Evolutionary conservation across 2,329 filamentous ascomycete genomes (phyloP), one percentile per base, ranked within the genome.

Genomic region (Thielaviopsis ethacetica): DNA sequence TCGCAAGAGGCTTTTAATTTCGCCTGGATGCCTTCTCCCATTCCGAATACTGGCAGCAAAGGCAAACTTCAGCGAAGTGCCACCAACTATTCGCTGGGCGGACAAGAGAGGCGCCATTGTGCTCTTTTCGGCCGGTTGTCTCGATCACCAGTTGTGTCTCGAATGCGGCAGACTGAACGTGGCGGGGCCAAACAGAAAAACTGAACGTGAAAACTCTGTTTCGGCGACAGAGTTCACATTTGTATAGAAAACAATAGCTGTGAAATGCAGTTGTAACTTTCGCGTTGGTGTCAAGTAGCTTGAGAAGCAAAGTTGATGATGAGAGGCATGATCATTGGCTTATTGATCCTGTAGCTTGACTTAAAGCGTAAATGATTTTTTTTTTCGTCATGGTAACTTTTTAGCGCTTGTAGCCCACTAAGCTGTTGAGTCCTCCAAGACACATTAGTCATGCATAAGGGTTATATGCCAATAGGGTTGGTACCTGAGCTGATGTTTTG

Each of bases 391-490:
- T 44, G 17, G 17, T 3, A 44, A 10, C 38, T n/a, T n/a, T 44
- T 44, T 44, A 44, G 38, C 10, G 13, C 5, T 15, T 15, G 38
- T 44, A 44, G 38, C 38, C 38, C 30, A 6, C 6, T 44, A 26
- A 49, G n/a, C 1, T 17, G 24, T 6, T 26, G 24, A 26, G 21
- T 15, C 5, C 34, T 21, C 22, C 13, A 13, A 7, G 13, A 17
- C 30, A 56, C 19, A 56, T 56, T 56, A 56, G 34, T 44, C 34
- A 47, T 47, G 26, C 54, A 50, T 30, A 56, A 44, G 54, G 38
- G 38, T 47, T 53, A 34, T 6, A 17, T 44, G 13, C 4, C 17
- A 15, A 6, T n/a, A 49, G 15, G 10, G 26, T 56, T 15, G 24
- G 10, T 27, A 49, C 38, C 26, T 50, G 24, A 26, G 22, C 13